Base-by-base conservation (phyloP, 176 grass and related monocot genomes). In the Triticum urartu region DNA sequence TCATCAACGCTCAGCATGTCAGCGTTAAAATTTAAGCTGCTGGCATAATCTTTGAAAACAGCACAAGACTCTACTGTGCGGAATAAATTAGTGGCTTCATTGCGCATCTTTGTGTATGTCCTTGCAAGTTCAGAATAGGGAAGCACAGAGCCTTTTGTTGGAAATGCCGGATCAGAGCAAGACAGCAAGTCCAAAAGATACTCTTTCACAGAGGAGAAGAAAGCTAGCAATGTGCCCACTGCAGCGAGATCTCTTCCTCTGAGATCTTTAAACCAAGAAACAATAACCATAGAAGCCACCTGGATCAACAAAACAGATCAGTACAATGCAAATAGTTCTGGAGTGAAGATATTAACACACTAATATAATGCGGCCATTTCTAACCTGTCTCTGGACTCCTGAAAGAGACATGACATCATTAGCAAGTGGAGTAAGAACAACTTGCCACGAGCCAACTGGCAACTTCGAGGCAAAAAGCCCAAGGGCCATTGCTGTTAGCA, bases 341-440 rank as follows among this genome's bases (percentile, higher is more conserved):
- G 25, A 77, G 25, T 58, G 67, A 81, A 91, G 60, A 68, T 28
- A 30, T 62, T 30, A 60, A 58, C 22, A 86, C 9, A 45, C 26
- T 80, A 60, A 43, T 81, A 80, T 76, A 15, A 76, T 48, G 62
- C 36, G 45, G 28, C 0, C 50, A 81, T 77, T 79, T 43, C 79
- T 28, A 76, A 98, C 97, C 90, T 99, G 97, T 92, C 97, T 94
- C 85, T 99, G 92, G 66, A 99, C 97, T 89, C 97, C 97, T 48
- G 94, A 93, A 52, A 79, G 88, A 86, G 97, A 93, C 68, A 79
- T 91, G 85, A 99, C 84, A 79, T 91, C 87, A 54, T 81, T 87
- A 79, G 82, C 88, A 22, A 99, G 77, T 62, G 94, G 90, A 92
- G 48, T 79, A 73, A 96, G 76, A 75, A 94, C 88, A 90, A 99